These are phyloP conservation scores for Ophiostoma pallidulum DNA, from an alignment of 2,329 filamentous ascomycete genomes.

Conservation along the genomic window DNA sequence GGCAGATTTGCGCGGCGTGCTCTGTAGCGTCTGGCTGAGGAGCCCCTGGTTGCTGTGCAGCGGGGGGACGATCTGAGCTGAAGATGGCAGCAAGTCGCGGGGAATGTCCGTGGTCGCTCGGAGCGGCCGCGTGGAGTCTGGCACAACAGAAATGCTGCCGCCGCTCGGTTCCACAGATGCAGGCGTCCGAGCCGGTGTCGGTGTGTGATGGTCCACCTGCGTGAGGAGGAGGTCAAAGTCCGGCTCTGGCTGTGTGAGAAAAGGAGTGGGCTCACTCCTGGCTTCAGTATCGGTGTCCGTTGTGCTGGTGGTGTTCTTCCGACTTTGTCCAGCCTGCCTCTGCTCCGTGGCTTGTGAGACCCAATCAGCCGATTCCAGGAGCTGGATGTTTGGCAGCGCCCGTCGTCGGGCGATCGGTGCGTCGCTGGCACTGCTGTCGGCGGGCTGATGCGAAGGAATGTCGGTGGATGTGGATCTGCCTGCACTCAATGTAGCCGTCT, in stretches of 20 bases:
- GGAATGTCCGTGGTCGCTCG: neutral
- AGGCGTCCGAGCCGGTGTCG: neutral
- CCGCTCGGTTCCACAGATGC: neutral
- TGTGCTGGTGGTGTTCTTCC: neutral
- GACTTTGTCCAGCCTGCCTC: no score
- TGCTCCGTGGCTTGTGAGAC: no score
- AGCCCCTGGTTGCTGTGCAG: neutral
- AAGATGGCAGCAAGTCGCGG: neutral
- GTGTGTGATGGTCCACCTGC: neutral
- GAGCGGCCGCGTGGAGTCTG: slow-evolving; percentile 10
- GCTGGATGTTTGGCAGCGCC: neutral
- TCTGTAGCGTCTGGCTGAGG: no score
- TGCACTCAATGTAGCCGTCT: neutral
- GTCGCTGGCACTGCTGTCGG: neutral
- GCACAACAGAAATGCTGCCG: slow-evolving; percentile 5
- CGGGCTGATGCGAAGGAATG: slow-evolving; percentile 1
- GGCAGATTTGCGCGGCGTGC: no score
- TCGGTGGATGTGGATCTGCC: neutral
- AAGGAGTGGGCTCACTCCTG: neutral
- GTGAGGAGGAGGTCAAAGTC: slow-evolving; percentile 9
- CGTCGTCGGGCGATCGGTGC: neutral
- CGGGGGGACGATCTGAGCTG: neutral
- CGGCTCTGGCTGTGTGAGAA: slow-evolving; percentile 13
- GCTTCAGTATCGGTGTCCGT: neutral
- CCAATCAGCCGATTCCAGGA: slow-evolving; percentile 9